Percentiles rank a stretch among this genome's conserved stretches.
Conservation (phyloP, 208 protist species). For the Leishmania turanica region DNA sequence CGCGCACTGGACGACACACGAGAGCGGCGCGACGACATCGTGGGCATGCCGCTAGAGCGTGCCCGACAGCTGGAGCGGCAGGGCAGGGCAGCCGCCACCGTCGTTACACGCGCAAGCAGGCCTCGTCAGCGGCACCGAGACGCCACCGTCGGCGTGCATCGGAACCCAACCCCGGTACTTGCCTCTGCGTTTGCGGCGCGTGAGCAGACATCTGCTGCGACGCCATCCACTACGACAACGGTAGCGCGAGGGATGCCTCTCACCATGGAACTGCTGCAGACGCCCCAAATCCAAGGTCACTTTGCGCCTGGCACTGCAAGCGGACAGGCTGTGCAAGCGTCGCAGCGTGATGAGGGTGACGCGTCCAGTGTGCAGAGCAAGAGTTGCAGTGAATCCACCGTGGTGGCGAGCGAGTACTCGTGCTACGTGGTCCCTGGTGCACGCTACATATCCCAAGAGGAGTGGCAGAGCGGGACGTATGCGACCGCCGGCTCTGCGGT, state of each 20-base stretch:
- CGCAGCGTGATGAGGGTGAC: slow-evolving; percentile 1
- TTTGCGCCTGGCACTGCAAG: not conserved
- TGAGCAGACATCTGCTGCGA: not conserved
- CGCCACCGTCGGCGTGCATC: no score
- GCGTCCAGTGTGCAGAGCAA: not conserved
- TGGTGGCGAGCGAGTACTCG: slow-evolving; percentile 36
- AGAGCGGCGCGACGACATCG: slow-evolving; percentile 47
- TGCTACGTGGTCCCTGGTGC: slow-evolving; percentile 40
- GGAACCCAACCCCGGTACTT: not conserved
- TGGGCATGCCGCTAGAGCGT: slow-evolving; percentile 59
- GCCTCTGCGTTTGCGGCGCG: not conserved
- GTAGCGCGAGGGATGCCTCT: slow-evolving; percentile 17
- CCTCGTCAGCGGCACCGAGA: slow-evolving; percentile 1
- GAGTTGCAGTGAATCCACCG: slow-evolving; percentile 11
- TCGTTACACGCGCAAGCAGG: not conserved
- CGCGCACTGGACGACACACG: slow-evolving; percentile 43
- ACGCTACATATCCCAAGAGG: slow-evolving; percentile 43
- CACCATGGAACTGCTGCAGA: slow-evolving; percentile 41
- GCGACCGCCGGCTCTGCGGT: not conserved
- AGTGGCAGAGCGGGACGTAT: slow-evolving; percentile 19
- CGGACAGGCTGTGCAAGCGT: not conserved
- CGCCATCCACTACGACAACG: not conserved
- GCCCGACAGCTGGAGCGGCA: slow-evolving; percentile 28
- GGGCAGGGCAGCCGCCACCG: not conserved
- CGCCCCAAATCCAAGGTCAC: slow-evolving; percentile 30